These are phyloP conservation scores for Leishmania arabica DNA, from an alignment of 208 protist species.

Conservation along the genomic window DNA sequence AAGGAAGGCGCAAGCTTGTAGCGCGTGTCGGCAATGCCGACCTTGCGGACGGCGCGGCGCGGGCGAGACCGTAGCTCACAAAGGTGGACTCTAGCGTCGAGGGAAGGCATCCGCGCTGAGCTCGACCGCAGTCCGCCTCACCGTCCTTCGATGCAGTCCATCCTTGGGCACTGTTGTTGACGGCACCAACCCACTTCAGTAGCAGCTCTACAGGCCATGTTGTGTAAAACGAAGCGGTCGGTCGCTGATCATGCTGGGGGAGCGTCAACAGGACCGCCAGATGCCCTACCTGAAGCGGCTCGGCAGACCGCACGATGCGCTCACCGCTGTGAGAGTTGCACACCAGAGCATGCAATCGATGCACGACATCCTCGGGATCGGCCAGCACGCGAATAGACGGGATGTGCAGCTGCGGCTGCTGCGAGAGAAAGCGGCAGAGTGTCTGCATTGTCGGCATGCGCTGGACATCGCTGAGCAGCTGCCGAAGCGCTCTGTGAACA, in stretches of 20 bases:
- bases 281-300: background rate
- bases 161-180: background rate
- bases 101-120: constrained; percentile 1
- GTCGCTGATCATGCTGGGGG: background rate
- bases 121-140: background rate
- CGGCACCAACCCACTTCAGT: constrained; percentile 12
- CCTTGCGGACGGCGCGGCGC: background rate
- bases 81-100: constrained; percentile 15
- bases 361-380: constrained; percentile 12
- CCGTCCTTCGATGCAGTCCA: background rate
- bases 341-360: constrained; percentile 2
- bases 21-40: background rate
- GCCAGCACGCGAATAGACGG: constrained; percentile 19
- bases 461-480: constrained; percentile 21
- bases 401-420: constrained; percentile 27
- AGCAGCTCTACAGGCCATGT: constrained; percentile 24
- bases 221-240: background rate
- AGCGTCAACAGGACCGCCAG: background rate
- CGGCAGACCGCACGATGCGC: too few species aligned
- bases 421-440: constrained; percentile 11
- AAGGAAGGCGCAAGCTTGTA: background rate
- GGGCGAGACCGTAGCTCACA: constrained; percentile 11
- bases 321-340: background rate
- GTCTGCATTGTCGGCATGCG: constrained; percentile 28
- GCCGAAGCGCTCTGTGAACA: constrained; percentile 14